These are phyloP conservation scores for Ogataea methanolica DNA, from an alignment of 805 yeast species.

Conservation along the genomic window DNA sequence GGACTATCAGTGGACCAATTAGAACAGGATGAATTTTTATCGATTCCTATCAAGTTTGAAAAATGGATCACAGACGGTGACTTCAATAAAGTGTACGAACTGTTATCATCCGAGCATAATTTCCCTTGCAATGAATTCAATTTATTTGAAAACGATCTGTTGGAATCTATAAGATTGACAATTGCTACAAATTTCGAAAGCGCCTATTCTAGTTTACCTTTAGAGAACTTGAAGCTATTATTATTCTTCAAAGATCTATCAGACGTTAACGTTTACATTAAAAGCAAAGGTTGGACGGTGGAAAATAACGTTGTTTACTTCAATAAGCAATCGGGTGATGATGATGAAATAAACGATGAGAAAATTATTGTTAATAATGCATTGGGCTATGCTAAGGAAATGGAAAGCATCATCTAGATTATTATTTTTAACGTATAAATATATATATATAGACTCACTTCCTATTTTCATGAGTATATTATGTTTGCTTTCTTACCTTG, in stretches of 20 bases:
- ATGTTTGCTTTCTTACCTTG: not conserved
- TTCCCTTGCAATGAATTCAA: conserved; percentile 73
- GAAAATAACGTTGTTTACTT: conserved; percentile 47
- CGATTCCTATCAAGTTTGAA: conserved; percentile 85
- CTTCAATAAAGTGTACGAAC: conserved; percentile 84
- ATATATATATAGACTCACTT: not conserved
- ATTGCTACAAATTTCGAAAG: conserved; percentile 80
- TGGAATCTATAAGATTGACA: conserved; percentile 76
- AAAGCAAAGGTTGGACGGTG: conserved; percentile 56
- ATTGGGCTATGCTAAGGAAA: conserved; percentile 82
- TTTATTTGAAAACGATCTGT: conserved; percentile 69
- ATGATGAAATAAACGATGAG: conserved; percentile 34
- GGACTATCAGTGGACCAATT: conserved; percentile 38
- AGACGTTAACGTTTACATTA: conserved; percentile 53
- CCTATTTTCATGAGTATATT: not conserved
- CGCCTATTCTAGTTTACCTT: conserved; percentile 71
- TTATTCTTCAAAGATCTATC: conserved; percentile 55
- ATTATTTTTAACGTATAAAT: conserved; percentile 26
- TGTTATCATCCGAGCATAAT: conserved; percentile 44
- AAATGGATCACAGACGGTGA: conserved; percentile 96
- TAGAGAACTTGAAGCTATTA: conserved; percentile 76
- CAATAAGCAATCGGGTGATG: conserved; percentile 23
- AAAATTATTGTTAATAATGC: conserved; percentile 60
- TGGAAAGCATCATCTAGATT: conserved; percentile 72
- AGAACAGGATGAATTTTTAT: conserved; percentile 66